Conservation (phyloP, 1,284 basidiomycete species). For the Sporisorium scitamineum region DNA sequence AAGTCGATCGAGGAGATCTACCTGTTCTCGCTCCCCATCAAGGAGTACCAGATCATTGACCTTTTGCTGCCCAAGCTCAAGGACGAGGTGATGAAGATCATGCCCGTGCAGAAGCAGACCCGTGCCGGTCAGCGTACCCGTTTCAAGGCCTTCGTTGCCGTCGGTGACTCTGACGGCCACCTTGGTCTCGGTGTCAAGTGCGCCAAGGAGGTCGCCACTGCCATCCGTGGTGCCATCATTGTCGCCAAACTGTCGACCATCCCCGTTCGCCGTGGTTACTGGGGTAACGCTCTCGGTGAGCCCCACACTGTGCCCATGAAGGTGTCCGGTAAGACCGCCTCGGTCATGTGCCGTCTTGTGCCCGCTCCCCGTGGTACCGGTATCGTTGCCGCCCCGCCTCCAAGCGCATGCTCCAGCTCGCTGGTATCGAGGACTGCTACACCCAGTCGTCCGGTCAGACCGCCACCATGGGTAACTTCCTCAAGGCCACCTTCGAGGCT, state of each 20-base stretch:
- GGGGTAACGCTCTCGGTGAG: constrained; percentile 85
- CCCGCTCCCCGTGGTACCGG: constrained; percentile 97
- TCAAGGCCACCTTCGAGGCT: constrained; percentile 97
- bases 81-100: constrained; percentile 99
- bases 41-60: constrained; percentile 70
- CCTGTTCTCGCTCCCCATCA: constrained; percentile 93
- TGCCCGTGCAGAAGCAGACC: constrained; percentile 99
- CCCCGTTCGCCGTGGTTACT: constrained; percentile 98
- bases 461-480: constrained; percentile 99
- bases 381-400: constrained; percentile 99
- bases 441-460: constrained; percentile 98
- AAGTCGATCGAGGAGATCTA: constrained; percentile 99
- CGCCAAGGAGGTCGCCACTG: constrained; percentile 99
- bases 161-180: constrained; percentile 94
- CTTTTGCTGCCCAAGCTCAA: constrained; percentile 69
- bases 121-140: constrained; percentile 99
- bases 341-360: constrained; percentile 99
- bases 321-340: constrained; percentile 97
- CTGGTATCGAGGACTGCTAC: constrained; percentile 93
- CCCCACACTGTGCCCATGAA: constrained; percentile 99
- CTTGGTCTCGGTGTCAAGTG: constrained; percentile 99
- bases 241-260: constrained; percentile 95
- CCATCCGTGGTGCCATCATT: constrained; percentile 98
- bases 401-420: constrained; percentile 96
- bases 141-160: constrained; percentile 99